These are phyloP conservation scores for Clarireedia homoeocarpa DNA, from an alignment of 2,329 filamentous ascomycete genomes.

Conservation along the genomic window DNA sequence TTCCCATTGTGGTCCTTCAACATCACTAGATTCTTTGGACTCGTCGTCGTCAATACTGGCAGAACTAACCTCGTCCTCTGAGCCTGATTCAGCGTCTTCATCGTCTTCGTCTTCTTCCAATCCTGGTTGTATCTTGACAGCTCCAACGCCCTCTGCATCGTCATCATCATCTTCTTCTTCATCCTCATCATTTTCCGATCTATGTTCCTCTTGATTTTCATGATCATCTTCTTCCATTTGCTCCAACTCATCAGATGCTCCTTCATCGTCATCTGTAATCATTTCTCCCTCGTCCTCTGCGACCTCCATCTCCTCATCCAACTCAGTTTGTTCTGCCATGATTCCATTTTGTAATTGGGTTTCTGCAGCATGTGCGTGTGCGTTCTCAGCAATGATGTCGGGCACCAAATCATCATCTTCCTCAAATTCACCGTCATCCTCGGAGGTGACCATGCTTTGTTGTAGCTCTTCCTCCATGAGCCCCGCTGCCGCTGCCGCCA, in stretches of 20 bases:
- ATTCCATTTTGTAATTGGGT: conserved; percentile 29
- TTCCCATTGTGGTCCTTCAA: conserved; percentile 48
- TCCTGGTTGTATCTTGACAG: conserved; percentile 30
- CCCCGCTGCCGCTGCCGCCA: conserved; percentile 12
- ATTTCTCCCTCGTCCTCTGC: conserved; percentile 26
- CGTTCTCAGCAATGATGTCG: conserved; percentile 23
- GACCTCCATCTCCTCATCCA: conserved; percentile 16
- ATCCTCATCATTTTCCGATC: conserved; percentile 34
- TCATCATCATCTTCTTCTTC: conserved; percentile 36
- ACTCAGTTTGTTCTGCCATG: conserved; percentile 18
- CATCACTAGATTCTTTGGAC: conserved; percentile 48
- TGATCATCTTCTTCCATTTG: conserved; percentile 35
- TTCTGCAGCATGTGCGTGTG: conserved; percentile 29
- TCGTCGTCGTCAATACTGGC: conserved; percentile 32
- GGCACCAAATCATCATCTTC: conserved; percentile 27
- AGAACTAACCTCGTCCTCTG: conserved; percentile 24
- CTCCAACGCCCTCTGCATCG: conserved; percentile 29
- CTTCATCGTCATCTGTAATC: conserved; percentile 26
- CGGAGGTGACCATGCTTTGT: conserved; percentile 28
- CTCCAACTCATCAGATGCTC: conserved; percentile 17
- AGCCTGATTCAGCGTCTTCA: conserved; percentile 30
- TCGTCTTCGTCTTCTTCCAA: conserved; percentile 30
- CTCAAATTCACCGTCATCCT: conserved; percentile 30
- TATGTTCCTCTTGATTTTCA: conserved; percentile 33
- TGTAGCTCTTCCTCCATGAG: conserved; percentile 28